Conservation (phyloP, 306 rosid species). For the Cucumis melo region DNA sequence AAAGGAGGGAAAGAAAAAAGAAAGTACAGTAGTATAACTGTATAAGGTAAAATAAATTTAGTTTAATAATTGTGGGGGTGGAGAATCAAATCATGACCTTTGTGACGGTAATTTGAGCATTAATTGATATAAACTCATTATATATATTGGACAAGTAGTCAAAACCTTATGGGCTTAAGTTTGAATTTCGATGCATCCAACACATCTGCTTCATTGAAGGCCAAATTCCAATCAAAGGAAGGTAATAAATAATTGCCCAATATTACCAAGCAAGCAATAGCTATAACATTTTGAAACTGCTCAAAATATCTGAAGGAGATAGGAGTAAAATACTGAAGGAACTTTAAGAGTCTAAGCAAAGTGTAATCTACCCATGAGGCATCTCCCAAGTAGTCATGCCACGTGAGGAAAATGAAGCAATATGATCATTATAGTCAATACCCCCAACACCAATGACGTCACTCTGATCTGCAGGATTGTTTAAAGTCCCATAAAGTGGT, state of each 20-base stretch:
- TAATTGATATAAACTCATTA: not conserved
- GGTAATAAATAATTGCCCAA: not conserved
- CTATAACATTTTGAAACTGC: not conserved
- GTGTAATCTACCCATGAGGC: constrained; percentile 73
- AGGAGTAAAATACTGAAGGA: not conserved
- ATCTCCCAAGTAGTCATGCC: constrained; percentile 99
- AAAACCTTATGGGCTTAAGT: not conserved
- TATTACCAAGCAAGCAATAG: not conserved
- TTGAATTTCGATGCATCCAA: not conserved
- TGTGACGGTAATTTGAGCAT: not conserved
- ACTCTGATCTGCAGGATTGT: constrained; percentile 97
- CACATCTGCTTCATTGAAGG: not conserved
- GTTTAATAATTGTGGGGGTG: not conserved
- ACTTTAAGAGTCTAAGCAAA: not conserved
- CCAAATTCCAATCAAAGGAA: not conserved
- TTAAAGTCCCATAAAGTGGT: constrained; percentile 92
- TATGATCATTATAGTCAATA: constrained; percentile 92
- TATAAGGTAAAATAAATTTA: no score
- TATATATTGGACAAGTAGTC: not conserved
- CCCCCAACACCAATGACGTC: constrained; percentile 98
- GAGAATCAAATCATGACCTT: not conserved
- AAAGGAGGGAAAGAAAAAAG: not conserved
- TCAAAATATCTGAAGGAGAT: not conserved
- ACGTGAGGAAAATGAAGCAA: constrained; percentile 96
- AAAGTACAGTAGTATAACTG: not conserved